Evolutionary conservation across 2,329 filamentous ascomycete species (phyloP), one percentile per base, ranked within the genome.

Genomic region (Talaromyces sp.): DNA sequence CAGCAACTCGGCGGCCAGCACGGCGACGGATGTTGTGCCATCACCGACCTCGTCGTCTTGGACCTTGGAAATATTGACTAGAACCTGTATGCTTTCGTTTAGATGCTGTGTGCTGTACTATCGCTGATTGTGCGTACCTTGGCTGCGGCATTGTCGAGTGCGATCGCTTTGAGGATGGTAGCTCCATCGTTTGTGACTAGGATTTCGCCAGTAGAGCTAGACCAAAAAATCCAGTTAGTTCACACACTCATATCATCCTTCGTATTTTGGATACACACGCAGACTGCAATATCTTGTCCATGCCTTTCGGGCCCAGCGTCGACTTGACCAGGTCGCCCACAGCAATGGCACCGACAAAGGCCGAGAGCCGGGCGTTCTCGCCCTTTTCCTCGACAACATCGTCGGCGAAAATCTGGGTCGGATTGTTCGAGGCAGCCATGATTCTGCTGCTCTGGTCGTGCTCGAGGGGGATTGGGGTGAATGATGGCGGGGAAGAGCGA

Each of bases 171-270:
- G 66, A 99, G 86, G 69, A 99, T 99, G 27, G 95, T 99, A 65
- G 95, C 95, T 74, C 95, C 95, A 79, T 99, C 95, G 78, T 99
- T 99, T 63, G 95, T 99, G 65, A 99, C 95, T 86, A 98, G 91
- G 71, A 98, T 97, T 72, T 98, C 91, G 71, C 91, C 92, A 47
- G 95, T 98, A 55, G 93, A 98, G 59, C 91, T 93, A 49, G 28
- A 13, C 73, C 49, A 58, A 62, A 32, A 15, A 33, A 33, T 1
- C n/a, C 19, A 13, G n/a, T 47, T 19, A 19, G 42, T 11, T 47
- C 3, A 47, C 11, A 22, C 10, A 13, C 3, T 10, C 8, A 3
- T 19, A 47, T 47, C 22, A 22, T 9, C 5, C n/a, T 19, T 10
- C 17, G 42, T 47, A 47, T 9, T 3, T 7, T 47, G 42, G 9